Conservation (phyloP, 2,329 filamentous ascomycete genomes). For the Lecanicillium sp. region DNA sequence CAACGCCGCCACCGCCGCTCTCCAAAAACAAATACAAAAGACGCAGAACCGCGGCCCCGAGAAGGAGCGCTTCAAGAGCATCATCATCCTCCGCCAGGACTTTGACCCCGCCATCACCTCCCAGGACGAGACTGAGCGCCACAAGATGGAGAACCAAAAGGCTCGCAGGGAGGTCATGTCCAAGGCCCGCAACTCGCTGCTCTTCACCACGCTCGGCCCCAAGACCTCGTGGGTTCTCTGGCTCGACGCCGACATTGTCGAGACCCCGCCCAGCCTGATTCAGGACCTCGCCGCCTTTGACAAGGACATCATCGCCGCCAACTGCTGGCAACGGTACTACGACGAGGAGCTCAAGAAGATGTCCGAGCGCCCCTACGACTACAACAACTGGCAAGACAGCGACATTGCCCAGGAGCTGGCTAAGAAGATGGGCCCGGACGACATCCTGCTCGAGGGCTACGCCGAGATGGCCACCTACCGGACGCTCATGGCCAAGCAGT, state of each 20-base stretch:
- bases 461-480: conserved; percentile 88
- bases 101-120: conserved; percentile 76
- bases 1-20: conserved; percentile 72
- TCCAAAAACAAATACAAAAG: conserved; percentile 79
- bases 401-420: conserved; percentile 69
- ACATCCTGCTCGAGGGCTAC: conserved; percentile 91
- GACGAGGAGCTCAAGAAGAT: conserved; percentile 62
- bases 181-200: conserved; percentile 83
- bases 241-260: conserved; percentile 88
- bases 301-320: conserved; percentile 87
- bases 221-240: conserved; percentile 93
- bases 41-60: conserved; percentile 74
- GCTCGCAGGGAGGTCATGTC: conserved; percentile 82
- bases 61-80: conserved; percentile 78
- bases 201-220: conserved; percentile 91
- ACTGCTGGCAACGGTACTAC: conserved; percentile 85
- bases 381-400: conserved; percentile 96
- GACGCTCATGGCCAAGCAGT: conserved; percentile 82
- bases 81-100: conserved; percentile 93
- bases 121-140: conserved; percentile 81
- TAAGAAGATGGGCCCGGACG: conserved; percentile 77
- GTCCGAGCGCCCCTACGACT: conserved; percentile 85
- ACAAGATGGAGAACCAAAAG: conserved; percentile 90
- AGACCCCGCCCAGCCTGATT: conserved; percentile 77
- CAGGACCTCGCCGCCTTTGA: conserved; percentile 86